These are phyloP conservation scores for Thecaphora thlaspeos DNA, from an alignment of 1,284 basidiomycete genomes.

Conservation along the genomic window DNA sequence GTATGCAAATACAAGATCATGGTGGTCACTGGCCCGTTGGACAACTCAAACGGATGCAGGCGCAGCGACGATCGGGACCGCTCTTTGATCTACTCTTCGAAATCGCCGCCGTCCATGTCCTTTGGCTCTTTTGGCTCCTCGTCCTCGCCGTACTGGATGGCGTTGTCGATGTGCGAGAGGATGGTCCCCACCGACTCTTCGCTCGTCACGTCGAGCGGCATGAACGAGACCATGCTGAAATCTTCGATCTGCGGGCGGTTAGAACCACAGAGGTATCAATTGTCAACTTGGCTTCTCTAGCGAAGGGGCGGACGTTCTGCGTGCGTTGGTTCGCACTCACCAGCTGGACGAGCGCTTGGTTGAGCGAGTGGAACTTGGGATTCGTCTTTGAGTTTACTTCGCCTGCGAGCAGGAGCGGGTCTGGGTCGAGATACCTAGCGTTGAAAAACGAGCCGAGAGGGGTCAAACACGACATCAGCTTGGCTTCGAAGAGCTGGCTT, in stretches of 20 bases:
- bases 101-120: slow-evolving; percentile 53
- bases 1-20: too few relatives aligned
- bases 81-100: slow-evolving; percentile 6
- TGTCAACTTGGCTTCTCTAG: too few relatives aligned
- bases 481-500: too few relatives aligned
- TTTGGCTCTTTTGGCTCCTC: slow-evolving; percentile 57
- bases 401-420: slow-evolving; percentile 81
- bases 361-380: slow-evolving; percentile 86
- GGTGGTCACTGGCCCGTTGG: too few relatives aligned
- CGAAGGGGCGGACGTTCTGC: neutral
- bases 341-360: slow-evolving; percentile 89
- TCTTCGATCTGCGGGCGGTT: slow-evolving; percentile 78
- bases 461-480: too few relatives aligned
- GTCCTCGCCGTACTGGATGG: slow-evolving; percentile 72
- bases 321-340: slow-evolving; percentile 60
- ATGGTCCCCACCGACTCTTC: slow-evolving; percentile 87
- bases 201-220: slow-evolving; percentile 86
- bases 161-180: slow-evolving; percentile 92
- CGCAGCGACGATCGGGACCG: neutral
- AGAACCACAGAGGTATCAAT: slow-evolving; percentile 2
- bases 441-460: too few relatives aligned
- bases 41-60: neutral
- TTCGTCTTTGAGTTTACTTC: slow-evolving; percentile 70
- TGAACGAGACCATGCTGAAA: slow-evolving; percentile 93
- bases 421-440: slow-evolving; percentile 85